Evolutionary conservation across 768 basidiomycete genomes (phyloP), one percentile per base, ranked within the genome.

Genomic region (Cystobasidiopsis lactophilus): DNA sequence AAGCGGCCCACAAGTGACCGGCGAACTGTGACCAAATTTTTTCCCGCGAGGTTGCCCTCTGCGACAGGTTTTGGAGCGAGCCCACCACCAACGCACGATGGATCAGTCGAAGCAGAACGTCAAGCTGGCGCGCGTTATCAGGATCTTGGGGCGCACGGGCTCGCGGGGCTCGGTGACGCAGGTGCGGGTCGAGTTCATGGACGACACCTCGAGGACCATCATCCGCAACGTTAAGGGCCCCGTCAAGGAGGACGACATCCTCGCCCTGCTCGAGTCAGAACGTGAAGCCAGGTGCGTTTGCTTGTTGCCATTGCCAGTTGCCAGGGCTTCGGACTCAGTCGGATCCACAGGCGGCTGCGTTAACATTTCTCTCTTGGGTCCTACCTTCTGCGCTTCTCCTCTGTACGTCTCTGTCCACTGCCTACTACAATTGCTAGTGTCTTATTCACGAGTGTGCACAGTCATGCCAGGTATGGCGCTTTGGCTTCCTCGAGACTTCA

Each of bases 221-320:
- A 91, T 95, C 70, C 84, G 91, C 50, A 98, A 98, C 72, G 91
- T 96, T 61, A 96, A 96, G 71, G 93, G 93, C 0, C 91, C 93
- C 56, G 89, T 96, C 55, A 74, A 85, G 58, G 82, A 86, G 70
- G 77, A 88, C 69, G 93, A 98, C 68, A 93, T 96, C 65, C 75
- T 98, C 57, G 86, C 89, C 61, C 74, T 98, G 60, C 74, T 96
- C 66, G 93, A 98, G 75, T 82, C 82, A 68, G 93, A 98, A 72
- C 85, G 93, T 71, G 93, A 98, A 74, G 93, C 93, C 64, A 85
- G 93, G 93, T 93, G 65, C 63, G 85, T 77, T 7, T 46, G 23
- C 30, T 47, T 31, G n/a, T n/a, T n/a, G n/a, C n/a, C n/a, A n/a
- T n/a, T n/a, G n/a, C n/a, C n/a, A n/a, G n/a, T n/a, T n/a, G n/a